Base-by-base conservation (phyloP, 495 filamentous ascomycete species). In the Massariosphaeria phaeospora region DNA sequence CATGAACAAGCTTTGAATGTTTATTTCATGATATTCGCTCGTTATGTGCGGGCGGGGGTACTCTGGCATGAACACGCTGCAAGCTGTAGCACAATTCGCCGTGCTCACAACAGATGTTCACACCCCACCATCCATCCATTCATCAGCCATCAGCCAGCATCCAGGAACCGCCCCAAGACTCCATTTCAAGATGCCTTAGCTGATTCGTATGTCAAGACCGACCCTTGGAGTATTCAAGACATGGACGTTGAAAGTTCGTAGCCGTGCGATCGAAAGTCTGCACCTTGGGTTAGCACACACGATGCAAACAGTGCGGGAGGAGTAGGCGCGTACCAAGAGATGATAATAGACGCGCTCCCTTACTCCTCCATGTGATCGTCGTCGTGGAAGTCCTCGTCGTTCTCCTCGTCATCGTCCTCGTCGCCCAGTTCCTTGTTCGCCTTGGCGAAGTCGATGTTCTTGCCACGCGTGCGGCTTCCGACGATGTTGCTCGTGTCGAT, bases 401-500 rank as follows among this genome's bases (percentile, higher is more conserved):
- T n/a, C 2, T 71, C 68, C n/a, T 69, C 67, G 30, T 66, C 67
- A 33, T 66, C 54, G 18, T 66, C 61, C 10, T 71, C 69, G 7
- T 68, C 70, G 17, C 61, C 57, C 11, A 61, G 42, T 1, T 70
- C 59, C 57, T 64, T 35, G 3, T 66, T 67, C 0, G 70, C 70
- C 56, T 73, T 65, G 11, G 68, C 61, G 55, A 67, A 73, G 64
- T 73, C 70, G 51, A 73, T 73, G 30, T 58, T 64, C 63, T 70
- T 70, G 44, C 69, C 70, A 39, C 93, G 91, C 33, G 93, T 98
- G 69, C 93, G 91, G 52, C 72, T 75, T 8, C 56, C 41, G 66
- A 97, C 82, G 72, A 97, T 96, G 77, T 96, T 96, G 60, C 79
- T 77, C 31, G 79, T 71, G 67, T 94, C 88, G 69, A 97, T 94